Percentiles rank a stretch among this genome's conserved stretches.
Evolutionary conservation across 306 rosid species (phyloP).

Genomic region (Clitoria ternatea): DNA sequence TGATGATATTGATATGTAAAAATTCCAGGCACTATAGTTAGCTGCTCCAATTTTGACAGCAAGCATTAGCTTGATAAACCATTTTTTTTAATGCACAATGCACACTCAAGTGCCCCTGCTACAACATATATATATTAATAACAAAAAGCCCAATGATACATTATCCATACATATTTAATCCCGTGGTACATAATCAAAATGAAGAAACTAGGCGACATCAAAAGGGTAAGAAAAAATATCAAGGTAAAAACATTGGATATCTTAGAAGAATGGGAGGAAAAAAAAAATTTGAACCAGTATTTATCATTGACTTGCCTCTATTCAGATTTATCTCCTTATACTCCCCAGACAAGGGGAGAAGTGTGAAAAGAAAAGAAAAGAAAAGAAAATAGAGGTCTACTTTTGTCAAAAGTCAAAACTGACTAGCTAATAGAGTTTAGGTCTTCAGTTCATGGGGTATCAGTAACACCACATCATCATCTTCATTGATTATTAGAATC

Average conservation of each 20-base stretch:
- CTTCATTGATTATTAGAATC: slow-evolving; percentile 36
- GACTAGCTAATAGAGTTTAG: slow-evolving; percentile 9
- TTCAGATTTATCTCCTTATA: slow-evolving; percentile 1
- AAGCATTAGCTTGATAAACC: not conserved
- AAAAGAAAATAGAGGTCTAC: too few relatives aligned
- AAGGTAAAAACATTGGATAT: not conserved
- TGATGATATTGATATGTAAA: not conserved
- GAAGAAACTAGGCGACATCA: not conserved
- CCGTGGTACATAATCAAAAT: not conserved
- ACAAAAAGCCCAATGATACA: not conserved
- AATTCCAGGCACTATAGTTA: not conserved
- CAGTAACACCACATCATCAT: slow-evolving; percentile 24
- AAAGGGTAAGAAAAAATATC: not conserved
- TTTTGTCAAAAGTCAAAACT: slow-evolving; percentile 31
- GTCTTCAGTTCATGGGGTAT: slow-evolving; percentile 15
- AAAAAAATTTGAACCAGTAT: not conserved
- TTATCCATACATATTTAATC: not conserved
- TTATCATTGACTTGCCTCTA: not conserved
- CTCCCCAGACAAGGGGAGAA: not conserved
- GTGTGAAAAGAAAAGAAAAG: not conserved
- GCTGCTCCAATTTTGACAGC: too few relatives aligned
- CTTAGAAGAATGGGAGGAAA: not conserved
- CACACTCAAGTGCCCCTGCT: not conserved
- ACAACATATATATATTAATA: not conserved
- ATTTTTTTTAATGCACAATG: not conserved